Base-by-base conservation (phyloP, 257 asterid genomes). In the Solanum gandarillasii region DNA sequence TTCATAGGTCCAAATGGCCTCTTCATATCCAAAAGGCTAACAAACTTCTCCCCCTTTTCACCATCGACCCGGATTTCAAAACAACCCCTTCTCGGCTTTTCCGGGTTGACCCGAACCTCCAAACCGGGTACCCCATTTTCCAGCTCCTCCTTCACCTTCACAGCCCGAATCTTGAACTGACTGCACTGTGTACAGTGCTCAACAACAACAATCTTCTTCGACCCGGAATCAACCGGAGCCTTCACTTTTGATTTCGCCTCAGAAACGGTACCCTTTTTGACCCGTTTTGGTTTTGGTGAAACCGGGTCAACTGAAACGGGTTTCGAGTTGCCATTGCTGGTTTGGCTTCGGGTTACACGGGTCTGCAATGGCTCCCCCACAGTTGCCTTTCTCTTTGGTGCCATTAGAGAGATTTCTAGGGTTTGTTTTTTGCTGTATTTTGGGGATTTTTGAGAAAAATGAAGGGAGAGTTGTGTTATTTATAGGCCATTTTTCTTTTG, bases 81-180 rank as follows among this genome's bases (percentile, higher is more conserved):
- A 88, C 99, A 97, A 12, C 98, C 99, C 90, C 90, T 91, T 55
- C 99, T 93, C 0, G 98, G 98, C 86, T 95, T 94, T 86, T 93
- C 98, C 0, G 95, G 95, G 94, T 95, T 96, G 88, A 96, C 89
- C 90, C 93, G 60, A 5, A 96, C 96, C 18, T 90, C 91, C 72
- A 96, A 92, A 4, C 92, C 97, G 39, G 35, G 86, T 1, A 94
- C 91, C 2, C 84, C 93, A 25, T 92, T 86, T 92, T 96, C 96
- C 90, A 96, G 16, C 79, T 90, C 99, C 1, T 86, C 48, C 88
- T 94, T 95, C 81, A 95, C 98, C 62, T 79, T 89, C 9, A 88
- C 1, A 79, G 99, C 99, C 90, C 98, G 89, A 1, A 85, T 91
- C 91, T 93, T 94, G 90, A 95, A 95, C 25, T 90, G 18, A 35